phyloP scores from a whole-genome alignment of 2,329 filamentous ascomycete genomes.

The Aspergillus ruber region DNA sequence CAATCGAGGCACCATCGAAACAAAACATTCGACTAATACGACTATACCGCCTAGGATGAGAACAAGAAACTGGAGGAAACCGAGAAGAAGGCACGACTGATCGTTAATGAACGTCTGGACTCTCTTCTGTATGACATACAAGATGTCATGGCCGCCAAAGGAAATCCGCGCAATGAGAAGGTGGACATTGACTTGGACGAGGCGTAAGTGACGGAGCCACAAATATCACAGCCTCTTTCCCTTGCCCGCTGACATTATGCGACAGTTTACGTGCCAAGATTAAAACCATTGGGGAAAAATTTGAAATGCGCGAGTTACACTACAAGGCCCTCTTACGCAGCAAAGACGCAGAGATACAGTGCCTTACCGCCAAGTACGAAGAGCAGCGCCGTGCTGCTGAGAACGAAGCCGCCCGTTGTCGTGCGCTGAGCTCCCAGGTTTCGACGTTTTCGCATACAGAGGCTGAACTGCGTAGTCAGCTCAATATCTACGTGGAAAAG shows the following conservation, averaged over 20 bases:
- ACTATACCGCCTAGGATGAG: slow-evolving; percentile 58
- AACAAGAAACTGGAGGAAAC: slow-evolving; percentile 85
- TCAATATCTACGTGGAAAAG: slow-evolving; percentile 98
- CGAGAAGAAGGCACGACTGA: slow-evolving; percentile 72
- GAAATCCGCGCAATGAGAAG: slow-evolving; percentile 71
- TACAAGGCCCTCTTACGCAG: slow-evolving; percentile 87
- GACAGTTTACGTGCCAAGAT: slow-evolving; percentile 61
- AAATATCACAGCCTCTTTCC: slow-evolving; percentile 3
- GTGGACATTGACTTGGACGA: slow-evolving; percentile 86
- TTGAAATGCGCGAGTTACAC: slow-evolving; percentile 88
- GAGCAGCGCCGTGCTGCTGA: slow-evolving; percentile 85
- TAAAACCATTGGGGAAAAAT: slow-evolving; percentile 94
- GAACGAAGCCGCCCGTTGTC: slow-evolving; percentile 68
- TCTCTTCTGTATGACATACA: slow-evolving; percentile 76
- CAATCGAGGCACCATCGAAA: neutral
- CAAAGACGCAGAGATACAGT: slow-evolving; percentile 93
- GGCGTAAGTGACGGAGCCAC: slow-evolving; percentile 53
- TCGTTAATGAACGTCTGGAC: slow-evolving; percentile 80
- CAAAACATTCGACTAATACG: neutral
- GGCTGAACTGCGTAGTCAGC: slow-evolving; percentile 82
- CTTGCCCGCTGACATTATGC: slow-evolving; percentile 14
- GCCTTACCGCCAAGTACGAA: slow-evolving; percentile 80
- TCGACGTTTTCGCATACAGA: slow-evolving; percentile 95
- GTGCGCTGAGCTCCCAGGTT: slow-evolving; percentile 83
- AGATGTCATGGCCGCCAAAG: slow-evolving; percentile 79